phyloP scores from a whole-genome alignment of 768 basidiomycete genomes.

The Sarcodon sp. region DNA sequence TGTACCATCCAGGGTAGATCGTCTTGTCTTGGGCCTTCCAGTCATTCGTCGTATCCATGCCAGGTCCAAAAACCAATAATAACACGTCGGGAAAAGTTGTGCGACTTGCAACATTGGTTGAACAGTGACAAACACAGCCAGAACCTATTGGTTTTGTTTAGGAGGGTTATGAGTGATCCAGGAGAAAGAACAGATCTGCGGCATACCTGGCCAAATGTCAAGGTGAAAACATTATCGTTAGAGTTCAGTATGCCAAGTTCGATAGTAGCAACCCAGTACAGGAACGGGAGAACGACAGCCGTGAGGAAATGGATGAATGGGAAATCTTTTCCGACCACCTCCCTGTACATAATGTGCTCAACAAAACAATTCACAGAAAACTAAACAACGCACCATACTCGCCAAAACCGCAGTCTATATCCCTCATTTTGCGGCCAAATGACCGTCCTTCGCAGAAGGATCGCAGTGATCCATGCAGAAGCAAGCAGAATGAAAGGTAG shows the following conservation, averaged over 20 bases:
- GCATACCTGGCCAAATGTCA: conserved; percentile 1
- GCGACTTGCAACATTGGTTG: not conserved
- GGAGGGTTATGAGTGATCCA: too few species aligned
- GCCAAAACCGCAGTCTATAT: not conserved
- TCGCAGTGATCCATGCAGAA: not conserved
- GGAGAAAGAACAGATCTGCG: too few species aligned
- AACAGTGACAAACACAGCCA: conserved; percentile 1
- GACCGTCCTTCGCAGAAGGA: not conserved
- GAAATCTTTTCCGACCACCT: not conserved
- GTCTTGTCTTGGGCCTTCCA: not conserved
- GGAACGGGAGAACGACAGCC: not conserved
- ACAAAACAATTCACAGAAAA: not conserved
- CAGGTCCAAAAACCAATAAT: not conserved
- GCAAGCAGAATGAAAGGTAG: not conserved
- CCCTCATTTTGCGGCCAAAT: not conserved
- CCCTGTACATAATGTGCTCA: not conserved
- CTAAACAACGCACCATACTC: not conserved
- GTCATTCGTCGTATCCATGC: not conserved
- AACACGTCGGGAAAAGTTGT: not conserved
- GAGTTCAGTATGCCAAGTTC: not conserved
- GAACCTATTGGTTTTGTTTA: not conserved
- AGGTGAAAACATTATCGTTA: not conserved
- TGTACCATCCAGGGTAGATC: too few species aligned
- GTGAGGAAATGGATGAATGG: conserved; percentile 2
- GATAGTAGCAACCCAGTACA: not conserved